These are phyloP conservation scores for Aphanomyces cochlioides DNA, from an alignment of 352 stramenopile genomes.

Conservation along the genomic window DNA sequence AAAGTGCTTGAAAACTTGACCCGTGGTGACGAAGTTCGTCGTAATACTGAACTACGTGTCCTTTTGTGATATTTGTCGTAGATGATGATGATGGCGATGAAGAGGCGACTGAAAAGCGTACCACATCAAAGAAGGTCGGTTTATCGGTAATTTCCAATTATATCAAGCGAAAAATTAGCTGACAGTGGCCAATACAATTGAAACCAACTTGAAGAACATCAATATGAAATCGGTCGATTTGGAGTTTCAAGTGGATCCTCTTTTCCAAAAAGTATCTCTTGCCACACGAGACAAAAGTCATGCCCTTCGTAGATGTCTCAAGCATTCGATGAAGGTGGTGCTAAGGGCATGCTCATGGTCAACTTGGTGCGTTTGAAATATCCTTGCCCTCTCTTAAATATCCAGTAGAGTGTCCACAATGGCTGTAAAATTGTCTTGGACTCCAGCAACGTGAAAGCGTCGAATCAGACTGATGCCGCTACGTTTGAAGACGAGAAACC, in stretches of 20 bases:
- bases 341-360: slow-evolving; percentile 90
- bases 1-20: slow-evolving; percentile 98
- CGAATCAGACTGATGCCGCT: slow-evolving; percentile 33
- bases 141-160: not conserved
- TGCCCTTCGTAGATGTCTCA: slow-evolving; percentile 64
- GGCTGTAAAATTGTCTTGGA: slow-evolving; percentile 83
- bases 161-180: slow-evolving; percentile 5
- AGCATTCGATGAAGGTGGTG: slow-evolving; percentile 88
- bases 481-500: not conserved
- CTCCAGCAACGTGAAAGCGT: slow-evolving; percentile 63
- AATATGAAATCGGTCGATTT: slow-evolving; percentile 83
- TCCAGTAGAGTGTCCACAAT: slow-evolving; percentile 65
- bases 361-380: slow-evolving; percentile 51
- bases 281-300: not conserved
- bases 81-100: slow-evolving; percentile 37
- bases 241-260: slow-evolving; percentile 84
- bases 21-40: slow-evolving; percentile 46
- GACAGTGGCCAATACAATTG: slow-evolving; percentile 60
- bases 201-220: slow-evolving; percentile 86
- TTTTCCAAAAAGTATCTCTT: slow-evolving; percentile 78
- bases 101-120: slow-evolving; percentile 23
- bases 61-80: slow-evolving; percentile 21
- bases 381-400: not conserved
- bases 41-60: not conserved
- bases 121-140: slow-evolving; percentile 30